Conservation (phyloP, 169 alveolate species). For the Pseudocohnilembus persalinus region DNA sequence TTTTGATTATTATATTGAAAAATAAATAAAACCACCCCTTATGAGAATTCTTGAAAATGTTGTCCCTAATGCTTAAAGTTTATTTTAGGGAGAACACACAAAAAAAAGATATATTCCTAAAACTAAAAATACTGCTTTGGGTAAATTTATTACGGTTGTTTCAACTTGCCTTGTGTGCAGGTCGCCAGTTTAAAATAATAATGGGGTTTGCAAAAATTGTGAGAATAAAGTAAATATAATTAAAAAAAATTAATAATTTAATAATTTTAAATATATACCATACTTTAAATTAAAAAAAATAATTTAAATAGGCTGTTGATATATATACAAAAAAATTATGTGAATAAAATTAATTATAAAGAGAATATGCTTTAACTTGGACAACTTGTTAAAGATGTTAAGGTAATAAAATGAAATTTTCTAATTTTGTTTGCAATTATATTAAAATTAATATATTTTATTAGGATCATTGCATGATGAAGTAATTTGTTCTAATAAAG, state of each 20-base stretch:
- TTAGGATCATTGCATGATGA: slow-evolving; percentile 88
- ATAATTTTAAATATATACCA: no score
- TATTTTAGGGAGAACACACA: slow-evolving; percentile 91
- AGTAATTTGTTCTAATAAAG: slow-evolving; percentile 96
- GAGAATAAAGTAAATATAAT: no score
- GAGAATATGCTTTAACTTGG: slow-evolving; percentile 93
- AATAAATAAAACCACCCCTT: slow-evolving; percentile 92
- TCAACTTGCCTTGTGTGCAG: slow-evolving; percentile 94
- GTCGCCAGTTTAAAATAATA: slow-evolving; percentile 80
- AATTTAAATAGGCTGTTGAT: slow-evolving; percentile 47
- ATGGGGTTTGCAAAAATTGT: slow-evolving; percentile 74
- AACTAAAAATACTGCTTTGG: slow-evolving; percentile 62
- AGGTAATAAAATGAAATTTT: slow-evolving; percentile 59
- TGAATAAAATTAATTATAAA: slow-evolving; percentile 87
- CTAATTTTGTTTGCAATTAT: neutral
- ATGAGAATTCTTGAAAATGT: slow-evolving; percentile 93
- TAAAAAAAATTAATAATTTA: no score
- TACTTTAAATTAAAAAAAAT: no score
- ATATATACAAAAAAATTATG: slow-evolving; percentile 81
- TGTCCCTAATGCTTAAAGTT: slow-evolving; percentile 89
- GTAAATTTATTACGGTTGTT: slow-evolving; percentile 90
- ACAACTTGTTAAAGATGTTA: slow-evolving; percentile 98
- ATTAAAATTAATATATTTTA: no score
- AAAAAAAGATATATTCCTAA: slow-evolving; percentile 82
- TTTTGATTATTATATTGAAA: slow-evolving; percentile 96